These are phyloP conservation scores for Solanum gandarillasii DNA, from an alignment of 257 asterid species.

Conservation along the genomic window DNA sequence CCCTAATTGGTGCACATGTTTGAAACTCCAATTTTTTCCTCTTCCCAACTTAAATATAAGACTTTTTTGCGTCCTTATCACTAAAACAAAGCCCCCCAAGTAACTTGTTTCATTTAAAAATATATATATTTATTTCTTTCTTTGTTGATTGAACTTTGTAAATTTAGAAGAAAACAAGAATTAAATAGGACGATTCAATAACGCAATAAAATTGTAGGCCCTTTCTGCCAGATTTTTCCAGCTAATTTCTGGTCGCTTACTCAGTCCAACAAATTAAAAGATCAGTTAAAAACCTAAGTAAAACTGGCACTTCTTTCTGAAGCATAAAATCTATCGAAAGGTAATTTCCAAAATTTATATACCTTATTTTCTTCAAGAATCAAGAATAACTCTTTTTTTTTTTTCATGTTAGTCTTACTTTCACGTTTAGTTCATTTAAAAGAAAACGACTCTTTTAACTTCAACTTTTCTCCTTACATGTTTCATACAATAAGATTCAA, in stretches of 20 bases:
- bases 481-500: neutral
- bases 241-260: neutral
- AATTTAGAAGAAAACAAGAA: neutral
- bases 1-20: neutral
- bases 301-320: neutral
- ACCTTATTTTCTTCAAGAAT: neutral
- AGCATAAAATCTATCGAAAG: neutral
- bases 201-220: neutral
- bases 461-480: neutral
- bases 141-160: neutral
- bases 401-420: neutral
- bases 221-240: slow-evolving; percentile 3
- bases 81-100: neutral
- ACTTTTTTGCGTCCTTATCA: neutral
- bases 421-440: neutral
- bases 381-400: neutral
- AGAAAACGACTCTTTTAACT: neutral
- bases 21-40: neutral
- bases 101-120: neutral
- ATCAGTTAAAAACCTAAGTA: neutral
- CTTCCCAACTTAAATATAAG: neutral
- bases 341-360: neutral
- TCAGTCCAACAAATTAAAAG: neutral
- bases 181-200: neutral
- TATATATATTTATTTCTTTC: too few species aligned